Percentiles rank a stretch among this genome's conserved stretches.
Evolutionary conservation across 352 stramenopile genomes (phyloP).

Genomic region (Globisporangium paroecandrum): DNA sequence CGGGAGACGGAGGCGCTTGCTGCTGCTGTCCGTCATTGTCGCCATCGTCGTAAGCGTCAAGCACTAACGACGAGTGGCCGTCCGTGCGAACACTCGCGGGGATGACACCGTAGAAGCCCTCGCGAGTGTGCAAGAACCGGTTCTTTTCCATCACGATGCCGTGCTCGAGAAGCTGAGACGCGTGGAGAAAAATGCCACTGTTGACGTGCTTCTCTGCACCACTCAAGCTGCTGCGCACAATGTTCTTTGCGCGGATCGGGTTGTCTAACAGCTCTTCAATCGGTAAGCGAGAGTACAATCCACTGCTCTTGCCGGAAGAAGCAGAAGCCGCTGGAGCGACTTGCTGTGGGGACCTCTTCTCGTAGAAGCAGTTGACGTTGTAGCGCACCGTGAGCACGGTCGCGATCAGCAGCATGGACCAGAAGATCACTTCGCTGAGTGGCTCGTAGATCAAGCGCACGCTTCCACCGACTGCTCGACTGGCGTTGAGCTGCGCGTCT

Average conservation of each 20-base stretch:
- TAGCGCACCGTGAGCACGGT: slow-evolving; percentile 1
- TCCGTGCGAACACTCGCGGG: background rate
- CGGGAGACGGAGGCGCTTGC: background rate
- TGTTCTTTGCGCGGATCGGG: background rate
- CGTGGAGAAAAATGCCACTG: background rate
- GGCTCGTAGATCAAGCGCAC: background rate
- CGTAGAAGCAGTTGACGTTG: background rate
- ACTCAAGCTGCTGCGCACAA: background rate
- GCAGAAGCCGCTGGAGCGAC: background rate
- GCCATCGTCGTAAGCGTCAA: background rate
- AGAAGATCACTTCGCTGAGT: background rate
- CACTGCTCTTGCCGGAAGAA: background rate
- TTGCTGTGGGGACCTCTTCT: background rate
- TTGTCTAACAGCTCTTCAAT: slow-evolving; percentile 10
- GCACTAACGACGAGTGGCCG: background rate
- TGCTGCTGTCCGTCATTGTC: background rate
- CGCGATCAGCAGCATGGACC: background rate
- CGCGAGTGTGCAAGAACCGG: background rate
- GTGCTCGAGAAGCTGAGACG: background rate
- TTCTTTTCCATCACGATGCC: slow-evolving; percentile 1
- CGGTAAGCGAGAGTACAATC: background rate
- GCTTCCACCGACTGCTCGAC: background rate
- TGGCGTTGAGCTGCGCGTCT: background rate
- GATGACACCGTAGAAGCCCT: background rate
- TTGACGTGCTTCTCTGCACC: background rate